Evolutionary conservation across 129 eudicot species (phyloP), one percentile per base, ranked within the genome.

Genomic region (Logfia minima): DNA sequence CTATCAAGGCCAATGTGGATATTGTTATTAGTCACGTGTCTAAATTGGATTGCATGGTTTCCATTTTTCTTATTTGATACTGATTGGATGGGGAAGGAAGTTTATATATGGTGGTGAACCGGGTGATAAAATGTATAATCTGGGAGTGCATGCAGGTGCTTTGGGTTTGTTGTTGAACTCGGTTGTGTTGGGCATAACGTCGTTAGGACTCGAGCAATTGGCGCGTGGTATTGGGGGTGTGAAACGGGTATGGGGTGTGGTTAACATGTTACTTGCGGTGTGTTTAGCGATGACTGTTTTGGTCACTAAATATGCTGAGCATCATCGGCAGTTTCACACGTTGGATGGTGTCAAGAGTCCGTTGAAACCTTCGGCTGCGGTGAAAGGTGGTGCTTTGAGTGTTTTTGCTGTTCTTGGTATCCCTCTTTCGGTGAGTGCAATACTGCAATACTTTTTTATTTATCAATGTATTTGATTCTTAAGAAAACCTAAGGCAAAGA

Each of bases 41-140:
- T 92, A 7, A 92, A 88, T 31, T 93, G 97, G 97, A 69, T 93
- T 60, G 98, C 96, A 0, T 93, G 98, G 98, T 93, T 93, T 66
- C 95, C 97, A 0, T 93, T 90, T 77, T 17, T 93, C 68, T 80
- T 93, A 66, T 93, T 85, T 26, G 97, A 93, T 92, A 92, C 98
- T 0, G 98, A 92, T 60, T 92, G 98, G 96, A 89, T 92, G 90
- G 98, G 98, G 0, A 80, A 75, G 19, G 98, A 92, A 68, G 87
- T 92, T 48, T 92, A 86, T n/a, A n/a, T n/a, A n/a, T 18, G 98
- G 98, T 0, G 98, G 98, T 0, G 34, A 67, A n/a, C 80, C 80
- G 0, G 83, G 76, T 2, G 61, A 45, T 7, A 74, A 19, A 66
- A 0, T 82, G 69, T 92, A 92, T 37, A 80, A 79, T 34, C 65